phyloP scores from a whole-genome alignment of 2,329 filamentous ascomycete species.

The Cercospora sp. region DNA sequence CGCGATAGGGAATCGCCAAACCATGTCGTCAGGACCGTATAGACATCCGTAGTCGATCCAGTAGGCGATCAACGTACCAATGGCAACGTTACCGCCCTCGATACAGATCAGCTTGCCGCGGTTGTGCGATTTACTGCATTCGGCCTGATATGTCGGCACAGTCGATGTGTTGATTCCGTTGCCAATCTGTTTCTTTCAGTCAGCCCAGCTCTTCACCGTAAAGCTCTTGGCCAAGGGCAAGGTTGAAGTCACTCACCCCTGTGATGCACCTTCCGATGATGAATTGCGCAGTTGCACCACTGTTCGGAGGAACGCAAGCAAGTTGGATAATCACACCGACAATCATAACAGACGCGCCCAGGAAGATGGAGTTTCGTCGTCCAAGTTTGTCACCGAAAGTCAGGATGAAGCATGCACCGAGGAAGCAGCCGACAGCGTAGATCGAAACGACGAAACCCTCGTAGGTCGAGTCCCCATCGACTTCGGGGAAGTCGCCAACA shows the following conservation, averaged over 20 bases:
- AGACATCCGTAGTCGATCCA: slow-evolving; percentile 53
- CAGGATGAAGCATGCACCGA: slow-evolving; percentile 44
- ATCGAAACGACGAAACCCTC: slow-evolving; percentile 54
- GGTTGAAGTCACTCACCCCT: slow-evolving; percentile 34
- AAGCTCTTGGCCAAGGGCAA: neutral
- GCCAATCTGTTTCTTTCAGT: slow-evolving; percentile 39
- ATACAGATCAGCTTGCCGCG: slow-evolving; percentile 64
- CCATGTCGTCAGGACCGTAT: slow-evolving; percentile 39
- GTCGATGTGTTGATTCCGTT: slow-evolving; percentile 59
- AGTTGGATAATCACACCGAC: slow-evolving; percentile 46
- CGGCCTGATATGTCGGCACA: slow-evolving; percentile 57
- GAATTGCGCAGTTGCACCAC: slow-evolving; percentile 49
- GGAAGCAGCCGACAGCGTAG: slow-evolving; percentile 53
- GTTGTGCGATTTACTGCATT: slow-evolving; percentile 57
- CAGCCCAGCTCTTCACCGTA: neutral
- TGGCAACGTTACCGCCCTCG: slow-evolving; percentile 54
- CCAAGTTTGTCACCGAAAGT: slow-evolving; percentile 45
- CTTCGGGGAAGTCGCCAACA: slow-evolving; percentile 41
- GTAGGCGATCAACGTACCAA: slow-evolving; percentile 54
- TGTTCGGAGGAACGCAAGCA: slow-evolving; percentile 25
- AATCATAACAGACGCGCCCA: slow-evolving; percentile 46
- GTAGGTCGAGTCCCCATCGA: slow-evolving; percentile 46
- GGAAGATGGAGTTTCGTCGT: slow-evolving; percentile 46
- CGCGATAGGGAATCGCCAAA: slow-evolving; percentile 56
- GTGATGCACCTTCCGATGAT: slow-evolving; percentile 56